phyloP scores from a whole-genome alignment of 1,284 basidiomycete species.

The Tremellales sp. region DNA sequence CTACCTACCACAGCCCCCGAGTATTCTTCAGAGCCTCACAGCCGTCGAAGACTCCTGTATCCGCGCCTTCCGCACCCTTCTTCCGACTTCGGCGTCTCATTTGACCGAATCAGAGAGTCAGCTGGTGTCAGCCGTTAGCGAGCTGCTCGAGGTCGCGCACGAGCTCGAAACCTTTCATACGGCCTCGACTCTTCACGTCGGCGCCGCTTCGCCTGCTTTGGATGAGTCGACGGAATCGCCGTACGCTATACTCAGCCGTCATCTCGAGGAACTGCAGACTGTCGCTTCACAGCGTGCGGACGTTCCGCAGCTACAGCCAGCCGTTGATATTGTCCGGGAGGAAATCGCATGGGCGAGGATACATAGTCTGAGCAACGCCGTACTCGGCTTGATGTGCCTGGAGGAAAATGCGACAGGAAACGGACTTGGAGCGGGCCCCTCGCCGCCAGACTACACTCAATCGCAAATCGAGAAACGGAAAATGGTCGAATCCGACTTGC shows the following conservation, averaged over 20 bases:
- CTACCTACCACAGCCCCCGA: not conserved
- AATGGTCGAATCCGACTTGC: not conserved
- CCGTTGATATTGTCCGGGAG: slow-evolving; percentile 26
- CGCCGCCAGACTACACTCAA: slow-evolving; percentile 12
- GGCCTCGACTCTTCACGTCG: slow-evolving; percentile 8
- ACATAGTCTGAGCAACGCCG: slow-evolving; percentile 22
- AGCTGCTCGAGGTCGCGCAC: slow-evolving; percentile 38
- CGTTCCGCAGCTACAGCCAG: slow-evolving; percentile 15
- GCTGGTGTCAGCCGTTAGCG: slow-evolving; percentile 29
- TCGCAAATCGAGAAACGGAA: slow-evolving; percentile 2
- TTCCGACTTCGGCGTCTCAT: slow-evolving; percentile 8
- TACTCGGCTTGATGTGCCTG: slow-evolving; percentile 22
- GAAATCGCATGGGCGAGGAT: slow-evolving; percentile 35
- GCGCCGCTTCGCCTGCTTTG: not conserved
- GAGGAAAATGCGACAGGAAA: not conserved
- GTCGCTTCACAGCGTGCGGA: slow-evolving; percentile 9
- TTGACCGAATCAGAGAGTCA: slow-evolving; percentile 12
- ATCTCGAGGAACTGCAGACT: slow-evolving; percentile 7
- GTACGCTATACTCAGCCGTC: slow-evolving; percentile 6
- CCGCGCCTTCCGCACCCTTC: slow-evolving; percentile 22
- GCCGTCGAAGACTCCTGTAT: slow-evolving; percentile 31
- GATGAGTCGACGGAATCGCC: not conserved
- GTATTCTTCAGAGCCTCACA: slow-evolving; percentile 15
- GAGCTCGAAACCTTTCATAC: slow-evolving; percentile 36
- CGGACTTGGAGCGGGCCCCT: not conserved